Conservation (phyloP, 306 rosid species). For the Dicorynia guianensis region DNA sequence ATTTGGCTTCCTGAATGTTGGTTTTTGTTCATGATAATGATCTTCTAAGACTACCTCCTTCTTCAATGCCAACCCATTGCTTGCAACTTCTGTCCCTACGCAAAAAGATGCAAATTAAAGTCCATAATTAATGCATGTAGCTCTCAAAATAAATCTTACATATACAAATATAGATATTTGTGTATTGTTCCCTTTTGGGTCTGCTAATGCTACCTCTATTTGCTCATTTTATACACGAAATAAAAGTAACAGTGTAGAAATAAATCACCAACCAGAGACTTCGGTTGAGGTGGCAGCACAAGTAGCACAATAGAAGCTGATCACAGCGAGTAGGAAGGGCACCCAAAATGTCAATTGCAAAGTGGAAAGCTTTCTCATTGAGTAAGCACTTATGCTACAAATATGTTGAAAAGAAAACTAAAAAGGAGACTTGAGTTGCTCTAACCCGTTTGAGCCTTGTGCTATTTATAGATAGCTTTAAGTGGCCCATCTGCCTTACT, state of each 20-base stretch:
- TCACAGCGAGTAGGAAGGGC: slow-evolving; percentile 10
- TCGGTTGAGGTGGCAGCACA: slow-evolving; percentile 6
- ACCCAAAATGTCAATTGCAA: slow-evolving; percentile 12
- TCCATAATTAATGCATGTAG: not conserved
- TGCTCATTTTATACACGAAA: too few relatives aligned
- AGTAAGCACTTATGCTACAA: too few relatives aligned
- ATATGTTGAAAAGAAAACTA: too few relatives aligned
- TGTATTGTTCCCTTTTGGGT: too few relatives aligned
- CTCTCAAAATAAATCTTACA: not conserved
- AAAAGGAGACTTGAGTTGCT: too few relatives aligned
- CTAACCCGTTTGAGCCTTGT: too few relatives aligned
- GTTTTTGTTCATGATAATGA: not conserved
- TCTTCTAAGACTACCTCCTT: not conserved
- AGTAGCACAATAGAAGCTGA: not conserved
- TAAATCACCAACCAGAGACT: slow-evolving; percentile 6
- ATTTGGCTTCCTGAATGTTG: not conserved
- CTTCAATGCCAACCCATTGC: not conserved
- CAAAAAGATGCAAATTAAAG: not conserved
- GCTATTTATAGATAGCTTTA: too few relatives aligned
- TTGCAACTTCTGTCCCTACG: not conserved
- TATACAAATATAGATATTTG: rapidly evolving
- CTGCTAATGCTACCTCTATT: too few relatives aligned
- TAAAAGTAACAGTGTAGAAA: not conserved
- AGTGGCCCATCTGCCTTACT: too few relatives aligned
- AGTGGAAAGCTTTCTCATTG: too few relatives aligned